Base-by-base conservation (phyloP, 805 yeast species). In the Tanozyma kutaoensis region DNA sequence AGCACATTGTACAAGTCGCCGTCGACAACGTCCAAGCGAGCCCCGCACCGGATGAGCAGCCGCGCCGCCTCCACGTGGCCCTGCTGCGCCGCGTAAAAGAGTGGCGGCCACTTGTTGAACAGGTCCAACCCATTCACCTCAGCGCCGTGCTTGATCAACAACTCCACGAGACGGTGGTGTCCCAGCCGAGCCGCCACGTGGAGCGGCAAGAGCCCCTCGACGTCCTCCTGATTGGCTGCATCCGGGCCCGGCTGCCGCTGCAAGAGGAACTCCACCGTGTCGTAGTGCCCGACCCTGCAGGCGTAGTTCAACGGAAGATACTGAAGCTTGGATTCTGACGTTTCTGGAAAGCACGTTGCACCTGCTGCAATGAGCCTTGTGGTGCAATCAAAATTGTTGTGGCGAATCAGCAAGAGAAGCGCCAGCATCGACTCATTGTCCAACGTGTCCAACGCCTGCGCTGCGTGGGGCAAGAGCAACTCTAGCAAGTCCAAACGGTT, bases 121-220 rank as follows among this genome's bases (percentile, higher is more conserved):
- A 81, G 78, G 51, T 91, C 97, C 7, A 75, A 42, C 32, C 70
- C 74, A 50, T 91, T 80, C 4, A 88, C 71, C 40, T 77, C 72
- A 3, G 60, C 77, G 4, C 86, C 88, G 36, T 76, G 65, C n/a
- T 66, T 54, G 2, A 80, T 63, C 19, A 91, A 55, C 24, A 85
- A 50, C 17, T 76, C 69, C 9, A 91, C 72, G 18, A 88, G 58
- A 31, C 71, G 57, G 35, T 62, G 59, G 45, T 76, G 84, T 1
- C 96, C 96, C 5, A 78, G 72, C 27, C 91, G 69, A 0, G 96
- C 86, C 15, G 76, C 84, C 20, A 88, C 77, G 48, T 91, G 98
- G 24, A 88, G 55, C 0, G 96, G 94, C 24, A 73, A 69, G 25
- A 85, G 62, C 1, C 98, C 93, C 53, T 88, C 95, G 0, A 93